These are phyloP conservation scores for Pichia phayaonensis DNA, from an alignment of 805 yeast species.

Conservation along the genomic window DNA sequence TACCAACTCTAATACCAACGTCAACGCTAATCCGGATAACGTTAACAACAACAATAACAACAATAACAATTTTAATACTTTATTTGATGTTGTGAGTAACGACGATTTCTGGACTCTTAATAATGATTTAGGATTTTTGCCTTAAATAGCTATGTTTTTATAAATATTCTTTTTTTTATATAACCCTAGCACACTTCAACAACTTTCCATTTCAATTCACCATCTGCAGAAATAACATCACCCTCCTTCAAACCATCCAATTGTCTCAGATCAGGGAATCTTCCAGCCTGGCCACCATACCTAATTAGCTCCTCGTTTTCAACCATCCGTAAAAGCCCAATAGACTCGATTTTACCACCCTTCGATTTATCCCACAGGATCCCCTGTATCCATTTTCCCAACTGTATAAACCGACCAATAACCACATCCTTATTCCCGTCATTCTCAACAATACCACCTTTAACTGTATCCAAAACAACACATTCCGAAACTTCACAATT, in stretches of 20 bases:
- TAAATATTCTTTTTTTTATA: too few species aligned
- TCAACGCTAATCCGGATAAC: too few species aligned
- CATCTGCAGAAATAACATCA: constrained; percentile 9
- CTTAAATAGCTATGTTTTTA: constrained; percentile 15
- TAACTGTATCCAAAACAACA: constrained; percentile 18
- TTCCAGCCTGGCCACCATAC: constrained; percentile 13
- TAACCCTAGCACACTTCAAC: not conserved
- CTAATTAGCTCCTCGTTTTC: constrained; percentile 7
- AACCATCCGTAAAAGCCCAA: constrained; percentile 15
- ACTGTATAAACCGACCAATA: constrained; percentile 36
- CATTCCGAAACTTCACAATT: constrained; percentile 6
- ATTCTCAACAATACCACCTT: constrained; percentile 7
- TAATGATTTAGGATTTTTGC: constrained; percentile 41
- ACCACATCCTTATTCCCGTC: constrained; percentile 17
- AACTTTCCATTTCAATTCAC: constrained; percentile 11
- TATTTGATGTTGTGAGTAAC: constrained; percentile 13
- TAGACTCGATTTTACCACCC: constrained; percentile 13
- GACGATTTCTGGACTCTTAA: constrained; percentile 44
- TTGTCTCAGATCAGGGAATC: constrained; percentile 7
- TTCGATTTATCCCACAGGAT: constrained; percentile 27
- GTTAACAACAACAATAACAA: not conserved
- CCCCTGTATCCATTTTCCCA: constrained; percentile 50
- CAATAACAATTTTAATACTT: constrained; percentile 9
- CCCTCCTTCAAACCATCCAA: not conserved
- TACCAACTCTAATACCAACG: not conserved